phyloP scores from a whole-genome alignment of 2,329 filamentous ascomycete species.

The Rhynchosporium agropyri region DNA sequence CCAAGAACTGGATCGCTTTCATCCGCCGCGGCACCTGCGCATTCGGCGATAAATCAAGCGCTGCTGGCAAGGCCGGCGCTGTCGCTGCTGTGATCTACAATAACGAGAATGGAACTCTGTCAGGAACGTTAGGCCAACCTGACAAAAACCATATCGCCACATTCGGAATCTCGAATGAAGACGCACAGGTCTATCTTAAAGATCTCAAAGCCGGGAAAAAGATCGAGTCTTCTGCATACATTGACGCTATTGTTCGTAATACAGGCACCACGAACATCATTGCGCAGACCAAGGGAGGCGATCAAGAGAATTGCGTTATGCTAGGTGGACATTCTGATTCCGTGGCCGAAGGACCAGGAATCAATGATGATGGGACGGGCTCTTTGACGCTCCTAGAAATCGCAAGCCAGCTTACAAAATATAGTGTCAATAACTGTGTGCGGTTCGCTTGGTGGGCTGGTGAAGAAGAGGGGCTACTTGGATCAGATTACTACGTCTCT shows the following conservation, averaged over 20 bases:
- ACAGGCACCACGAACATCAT: constrained; percentile 55
- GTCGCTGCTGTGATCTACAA: constrained; percentile 71
- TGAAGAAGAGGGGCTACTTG: constrained; percentile 68
- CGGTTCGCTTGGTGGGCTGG: constrained; percentile 70
- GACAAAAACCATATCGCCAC: constrained; percentile 64
- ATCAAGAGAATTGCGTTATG: constrained; percentile 66
- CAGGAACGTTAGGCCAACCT: constrained; percentile 69
- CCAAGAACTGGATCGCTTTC: constrained; percentile 66
- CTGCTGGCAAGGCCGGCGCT: constrained; percentile 70
- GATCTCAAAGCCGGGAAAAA: constrained; percentile 54
- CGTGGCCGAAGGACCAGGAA: constrained; percentile 60
- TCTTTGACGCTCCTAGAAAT: constrained; percentile 60
- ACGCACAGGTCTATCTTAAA: constrained; percentile 59
- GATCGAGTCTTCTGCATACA: constrained; percentile 60
- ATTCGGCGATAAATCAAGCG: constrained; percentile 71
- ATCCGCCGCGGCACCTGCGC: constrained; percentile 70
- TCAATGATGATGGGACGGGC: constrained; percentile 47
- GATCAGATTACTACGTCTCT: constrained; percentile 63
- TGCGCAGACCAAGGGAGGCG: constrained; percentile 61
- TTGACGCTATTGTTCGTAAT: constrained; percentile 56
- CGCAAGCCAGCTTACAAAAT: constrained; percentile 59
- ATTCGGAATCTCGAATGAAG: constrained; percentile 64
- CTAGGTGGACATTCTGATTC: constrained; percentile 66
- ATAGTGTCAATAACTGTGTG: constrained; percentile 64
- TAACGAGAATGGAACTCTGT: constrained; percentile 53